Evolutionary conservation across 2,329 filamentous ascomycete species (phyloP), one percentile per base, ranked within the genome.

Genomic region (Penicillium janthinellum): DNA sequence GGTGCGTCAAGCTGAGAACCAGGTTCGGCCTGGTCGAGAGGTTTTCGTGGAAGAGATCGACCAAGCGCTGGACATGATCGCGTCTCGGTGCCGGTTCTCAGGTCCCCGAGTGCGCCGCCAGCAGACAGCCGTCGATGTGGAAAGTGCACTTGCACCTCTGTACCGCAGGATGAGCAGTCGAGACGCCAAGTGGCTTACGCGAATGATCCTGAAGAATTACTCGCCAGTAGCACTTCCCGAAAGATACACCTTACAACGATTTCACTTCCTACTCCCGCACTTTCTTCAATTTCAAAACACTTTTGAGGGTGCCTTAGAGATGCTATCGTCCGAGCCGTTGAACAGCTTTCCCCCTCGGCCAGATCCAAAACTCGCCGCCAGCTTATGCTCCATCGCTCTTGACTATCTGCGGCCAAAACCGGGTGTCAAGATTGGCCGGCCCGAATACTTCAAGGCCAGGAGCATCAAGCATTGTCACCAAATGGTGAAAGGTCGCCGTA

Each of bases 131-230:
- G 72, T 73, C 2, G 72, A 78, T 67, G 68, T 84, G 69, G 74
- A 80, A 22, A 75, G 77, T 4, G 72, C 82, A 3, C 73, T 94
- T 1, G 79, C 80, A 20, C 71, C 73, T 0, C 70, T 93, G 0
- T 90, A 90, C 67, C 78, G 76, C 34, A 83, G 85, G 7, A 71
- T 92, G 10, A 80, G 81, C 48, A 85, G 90, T 3, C 80, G 81
- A 45, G 90, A 96, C 70, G 89, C 88, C 4, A 96, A 96, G 76
- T 97, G 93, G 93, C 82, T 96, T 11, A 90, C 90, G 0, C 84
- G 93, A 3, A 79, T 97, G 34, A 81, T 96, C 5, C 79, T 96
- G 31, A 95, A 96, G 70, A 84, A 88, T 63, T 90, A 88, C 60
- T 81, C 83, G n/a, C 89, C 90, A 0, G 80, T 93, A 0, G 72